Evolutionary conservation across 768 basidiomycete species (phyloP), one percentile per base, ranked within the genome.

Genomic region (Lepiota venenata): DNA sequence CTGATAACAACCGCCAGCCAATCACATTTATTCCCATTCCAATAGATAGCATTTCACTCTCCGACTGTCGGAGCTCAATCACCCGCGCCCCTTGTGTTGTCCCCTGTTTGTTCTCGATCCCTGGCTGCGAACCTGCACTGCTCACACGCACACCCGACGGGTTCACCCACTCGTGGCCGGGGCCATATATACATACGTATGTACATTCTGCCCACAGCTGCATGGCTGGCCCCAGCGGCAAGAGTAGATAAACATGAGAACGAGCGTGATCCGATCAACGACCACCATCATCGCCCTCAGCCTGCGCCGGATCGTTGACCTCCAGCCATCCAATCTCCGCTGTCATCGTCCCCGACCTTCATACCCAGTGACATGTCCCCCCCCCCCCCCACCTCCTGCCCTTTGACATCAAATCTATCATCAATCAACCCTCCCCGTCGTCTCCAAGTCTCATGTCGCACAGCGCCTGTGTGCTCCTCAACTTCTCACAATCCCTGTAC

Each of bases 11-110:
- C 22, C 37, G 41, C 52, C 39, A 50, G 49, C 49, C 58, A 59
- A 60, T 60, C 52, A 58, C 35, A n/a, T 42, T 61, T 56, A 59
- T 66, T 64, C 56, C 35, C 47, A 57, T 59, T 54, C 44, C 21
- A 54, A 54, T 47, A 54, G 45, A 47, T 47, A 27, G 38, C 25
- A 46, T 54, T 54, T 47, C 25, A 20, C n/a, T 10, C 52, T 47
- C 52, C 52, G 52, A 54, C 52, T 20, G 6, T 10, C 50, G 52
- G 44, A 46, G 52, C 16, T 27, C 16, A 16, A 16, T 18, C 18
- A 35, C n/a, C 32, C 40, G 3, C 8, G 8, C 32, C 32, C 10
- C 10, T 32, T 32, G 3, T 32, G 8, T 32, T 32, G 32, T 11
- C 5, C 2, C 25, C 5, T 25, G 25, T 5, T 25, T 25, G 25